Evolutionary conservation across 164 flowering plant species (phyloP).

Genomic region (Pachysandra terminalis): DNA sequence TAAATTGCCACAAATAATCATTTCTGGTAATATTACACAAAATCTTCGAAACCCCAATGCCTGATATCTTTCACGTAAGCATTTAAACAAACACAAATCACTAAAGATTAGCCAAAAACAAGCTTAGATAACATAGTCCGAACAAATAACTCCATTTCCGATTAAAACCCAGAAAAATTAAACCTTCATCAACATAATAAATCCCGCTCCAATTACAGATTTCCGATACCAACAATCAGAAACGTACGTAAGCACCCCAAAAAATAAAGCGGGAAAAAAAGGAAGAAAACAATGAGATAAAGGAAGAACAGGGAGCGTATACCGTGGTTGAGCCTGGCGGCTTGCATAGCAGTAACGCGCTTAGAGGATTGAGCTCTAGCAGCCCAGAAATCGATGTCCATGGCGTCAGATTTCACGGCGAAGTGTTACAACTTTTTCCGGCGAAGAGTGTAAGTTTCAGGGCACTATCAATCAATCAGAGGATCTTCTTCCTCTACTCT

Average conservation of each 20-base stretch:
- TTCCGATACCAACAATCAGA: background rate
- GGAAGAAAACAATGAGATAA: background rate
- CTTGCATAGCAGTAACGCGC: conserved; percentile 37
- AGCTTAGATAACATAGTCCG: background rate
- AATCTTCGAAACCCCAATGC: conserved; percentile 7
- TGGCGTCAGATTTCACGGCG: conserved; percentile 8
- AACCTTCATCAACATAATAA: background rate
- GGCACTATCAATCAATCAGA: background rate
- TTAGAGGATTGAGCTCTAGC: conserved; percentile 41
- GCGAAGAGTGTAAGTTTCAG: conserved; percentile 13
- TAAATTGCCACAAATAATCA: background rate
- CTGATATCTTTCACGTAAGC: background rate
- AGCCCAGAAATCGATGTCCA: conserved; percentile 64
- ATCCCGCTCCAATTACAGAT: background rate
- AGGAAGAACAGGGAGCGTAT: background rate
- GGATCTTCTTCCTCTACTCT: too few species aligned
- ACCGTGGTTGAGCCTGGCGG: conserved; percentile 46
- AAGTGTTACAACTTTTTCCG: conserved; percentile 11
- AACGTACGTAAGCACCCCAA: background rate
- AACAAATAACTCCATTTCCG: background rate
- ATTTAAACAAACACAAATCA: background rate
- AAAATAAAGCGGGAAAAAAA: background rate
- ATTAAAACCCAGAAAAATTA: background rate
- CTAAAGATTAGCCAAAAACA: background rate
- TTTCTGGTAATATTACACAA: background rate